phyloP scores from a whole-genome alignment of 306 rosid genomes.

The Cucurbita argyrosperma region DNA sequence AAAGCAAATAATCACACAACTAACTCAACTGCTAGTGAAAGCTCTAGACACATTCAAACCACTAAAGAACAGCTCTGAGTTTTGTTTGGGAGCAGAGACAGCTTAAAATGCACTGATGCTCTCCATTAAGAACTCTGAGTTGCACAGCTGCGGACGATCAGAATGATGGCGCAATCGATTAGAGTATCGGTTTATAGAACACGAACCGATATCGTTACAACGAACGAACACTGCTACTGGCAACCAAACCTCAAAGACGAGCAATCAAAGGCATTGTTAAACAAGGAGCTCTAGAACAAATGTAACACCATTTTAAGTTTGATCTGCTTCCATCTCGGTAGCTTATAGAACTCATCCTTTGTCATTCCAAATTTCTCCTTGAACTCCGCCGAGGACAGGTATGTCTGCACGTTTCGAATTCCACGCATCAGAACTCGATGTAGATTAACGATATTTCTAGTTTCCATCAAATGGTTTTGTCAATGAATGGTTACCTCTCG shows the following conservation, averaged over 20 bases:
- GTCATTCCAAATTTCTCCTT: slow-evolving; percentile 60
- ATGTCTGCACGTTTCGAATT: slow-evolving; percentile 44
- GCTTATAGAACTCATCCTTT: slow-evolving; percentile 58
- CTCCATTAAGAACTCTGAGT: slow-evolving; percentile 45
- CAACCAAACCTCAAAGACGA: slow-evolving; percentile 28
- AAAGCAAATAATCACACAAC: slow-evolving; percentile 26
- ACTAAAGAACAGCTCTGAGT: slow-evolving; percentile 23
- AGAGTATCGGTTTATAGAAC: background rate
- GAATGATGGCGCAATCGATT: background rate
- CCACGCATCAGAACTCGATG: slow-evolving; percentile 14
- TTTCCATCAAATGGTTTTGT: background rate
- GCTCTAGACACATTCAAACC: slow-evolving; percentile 32
- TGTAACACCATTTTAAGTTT: slow-evolving; percentile 79
- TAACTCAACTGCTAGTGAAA: slow-evolving; percentile 24
- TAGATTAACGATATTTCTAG: background rate
- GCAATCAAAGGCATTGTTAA: slow-evolving; percentile 10
- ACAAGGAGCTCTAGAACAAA: slow-evolving; percentile 41
- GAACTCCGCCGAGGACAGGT: slow-evolving; percentile 70
- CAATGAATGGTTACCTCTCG: slow-evolving; percentile 54
- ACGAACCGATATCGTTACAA: slow-evolving; percentile 14
- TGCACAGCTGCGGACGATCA: slow-evolving; percentile 28
- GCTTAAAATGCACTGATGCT: slow-evolving; percentile 65
- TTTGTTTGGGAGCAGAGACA: slow-evolving; percentile 19
- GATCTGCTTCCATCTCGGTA: slow-evolving; percentile 99
- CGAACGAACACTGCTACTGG: slow-evolving; percentile 34